A percentile compares a stretch with the other conserved stretches of the same genome.
Evolutionary conservation across 78 protist genomes (phyloP).

Genomic region (Dictyostelium intermedium): DNA sequence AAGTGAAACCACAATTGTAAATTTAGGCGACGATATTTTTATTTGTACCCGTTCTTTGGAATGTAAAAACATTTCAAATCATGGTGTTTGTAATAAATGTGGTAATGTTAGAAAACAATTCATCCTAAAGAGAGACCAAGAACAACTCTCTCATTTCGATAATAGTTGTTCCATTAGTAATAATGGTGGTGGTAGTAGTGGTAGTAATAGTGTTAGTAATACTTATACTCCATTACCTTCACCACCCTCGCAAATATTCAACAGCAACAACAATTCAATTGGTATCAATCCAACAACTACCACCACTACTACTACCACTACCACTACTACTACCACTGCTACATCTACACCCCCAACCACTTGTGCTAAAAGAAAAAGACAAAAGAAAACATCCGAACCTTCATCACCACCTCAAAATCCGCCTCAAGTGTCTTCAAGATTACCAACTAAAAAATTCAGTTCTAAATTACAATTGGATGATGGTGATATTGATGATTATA

Average conservation of each 20-base stretch:
- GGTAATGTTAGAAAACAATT: constrained; percentile 28
- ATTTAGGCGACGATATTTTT: constrained; percentile 32
- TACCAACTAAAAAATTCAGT: neutral
- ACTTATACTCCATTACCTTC: neutral
- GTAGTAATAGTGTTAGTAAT: neutral
- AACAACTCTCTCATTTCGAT: neutral
- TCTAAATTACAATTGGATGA: neutral
- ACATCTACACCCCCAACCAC: neutral
- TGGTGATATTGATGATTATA: neutral
- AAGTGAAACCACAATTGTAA: constrained; percentile 28
- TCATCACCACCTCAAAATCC: neutral
- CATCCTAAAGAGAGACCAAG: constrained; percentile 23
- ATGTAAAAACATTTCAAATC: constrained; percentile 24
- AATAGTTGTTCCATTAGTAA: neutral
- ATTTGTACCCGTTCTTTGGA: constrained; percentile 20
- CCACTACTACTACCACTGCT: neutral
- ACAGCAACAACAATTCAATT: neutral
- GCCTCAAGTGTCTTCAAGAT: neutral
- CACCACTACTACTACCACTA: neutral
- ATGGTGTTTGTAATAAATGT: constrained; percentile 64
- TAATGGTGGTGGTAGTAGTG: neutral
- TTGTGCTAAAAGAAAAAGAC: neutral
- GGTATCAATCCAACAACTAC: neutral
- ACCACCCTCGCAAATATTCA: neutral
- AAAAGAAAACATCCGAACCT: neutral